Conservation (phyloP, 805 yeast genomes). For the Candida coleopterorum region DNA sequence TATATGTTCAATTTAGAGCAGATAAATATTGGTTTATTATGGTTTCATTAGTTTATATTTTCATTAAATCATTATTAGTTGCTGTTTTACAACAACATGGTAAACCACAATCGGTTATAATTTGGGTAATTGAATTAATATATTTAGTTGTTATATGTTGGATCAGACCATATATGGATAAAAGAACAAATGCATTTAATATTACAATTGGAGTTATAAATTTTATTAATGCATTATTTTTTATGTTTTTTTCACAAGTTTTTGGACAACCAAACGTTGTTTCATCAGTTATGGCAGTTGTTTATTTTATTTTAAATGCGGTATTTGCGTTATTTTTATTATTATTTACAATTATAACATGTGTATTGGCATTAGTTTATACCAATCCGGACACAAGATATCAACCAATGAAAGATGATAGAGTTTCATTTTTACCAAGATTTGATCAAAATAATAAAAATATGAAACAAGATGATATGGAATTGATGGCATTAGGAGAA, state of each 20-base stretch:
- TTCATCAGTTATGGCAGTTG: conserved; percentile 88
- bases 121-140: conserved; percentile 70
- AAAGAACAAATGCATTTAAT: conserved; percentile 89
- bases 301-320: conserved; percentile 86
- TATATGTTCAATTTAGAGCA: conserved; percentile 89
- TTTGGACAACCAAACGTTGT: conserved; percentile 83
- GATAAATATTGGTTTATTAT: conserved; percentile 79
- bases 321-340: conserved; percentile 76
- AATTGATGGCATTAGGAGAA: conserved; percentile 70
- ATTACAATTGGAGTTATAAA: conserved; percentile 78
- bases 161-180: conserved; percentile 89
- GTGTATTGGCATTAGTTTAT: conserved; percentile 75
- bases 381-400: conserved; percentile 94
- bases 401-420: conserved; percentile 94
- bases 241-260: conserved; percentile 80
- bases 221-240: conserved; percentile 78
- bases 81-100: conserved; percentile 83
- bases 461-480: conserved; percentile 44
- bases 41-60: conserved; percentile 58
- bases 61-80: conserved; percentile 74
- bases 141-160: conserved; percentile 64
- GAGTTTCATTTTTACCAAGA: conserved; percentile 89
- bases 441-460: conserved; percentile 30
- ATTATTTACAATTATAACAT: conserved; percentile 82
- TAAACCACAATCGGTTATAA: conserved; percentile 71